These are phyloP conservation scores for Colletotrichum paranaense DNA, from an alignment of 2,329 filamentous ascomycete genomes.

Conservation along the genomic window DNA sequence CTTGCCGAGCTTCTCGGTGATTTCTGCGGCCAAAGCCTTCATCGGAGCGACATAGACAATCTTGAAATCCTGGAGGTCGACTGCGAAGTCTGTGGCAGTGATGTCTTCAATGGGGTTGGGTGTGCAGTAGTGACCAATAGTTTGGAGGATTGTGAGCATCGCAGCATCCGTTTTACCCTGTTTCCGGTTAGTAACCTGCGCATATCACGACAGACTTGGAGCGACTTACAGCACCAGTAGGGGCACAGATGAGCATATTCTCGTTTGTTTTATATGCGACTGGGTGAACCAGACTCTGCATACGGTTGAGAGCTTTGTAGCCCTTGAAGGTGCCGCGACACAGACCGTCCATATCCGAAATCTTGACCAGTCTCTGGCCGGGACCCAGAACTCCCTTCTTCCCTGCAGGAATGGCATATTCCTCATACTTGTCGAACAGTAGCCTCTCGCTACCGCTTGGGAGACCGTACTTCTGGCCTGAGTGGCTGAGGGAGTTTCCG, in stretches of 20 bases:
- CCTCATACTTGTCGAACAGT: constrained; percentile 85
- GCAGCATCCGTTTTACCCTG: constrained; percentile 97
- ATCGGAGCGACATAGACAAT: constrained; percentile 99
- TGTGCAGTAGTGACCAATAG: constrained; percentile 84
- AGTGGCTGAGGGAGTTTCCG: constrained; percentile 84
- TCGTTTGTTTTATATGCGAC: constrained; percentile 96
- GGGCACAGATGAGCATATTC: constrained; percentile 98
- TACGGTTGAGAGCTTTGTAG: constrained; percentile 93
- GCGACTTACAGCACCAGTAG: constrained; percentile 83
- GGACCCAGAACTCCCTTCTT: constrained; percentile 79
- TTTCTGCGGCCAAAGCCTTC: constrained; percentile 97
- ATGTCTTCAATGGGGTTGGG: constrained; percentile 84
- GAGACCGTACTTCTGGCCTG: constrained; percentile 85
- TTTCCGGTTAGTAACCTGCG: constrained; percentile 26
- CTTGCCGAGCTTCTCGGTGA: constrained; percentile 93
- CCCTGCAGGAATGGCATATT: constrained; percentile 86
- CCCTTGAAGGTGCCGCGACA: constrained; percentile 93
- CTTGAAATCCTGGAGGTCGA: constrained; percentile 92
- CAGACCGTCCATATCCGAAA: constrained; percentile 86
- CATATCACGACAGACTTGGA: background rate
- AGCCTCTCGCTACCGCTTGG: constrained; percentile 79
- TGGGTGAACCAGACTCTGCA: constrained; percentile 97
- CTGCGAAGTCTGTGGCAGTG: constrained; percentile 80
- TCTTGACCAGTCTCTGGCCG: constrained; percentile 80
- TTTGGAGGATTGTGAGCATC: constrained; percentile 94